A percentile compares a stretch with the other conserved stretches of the same genome.
Conservation (phyloP, 1,284 basidiomycete genomes). For the Microbotryomycetes sp. region DNA sequence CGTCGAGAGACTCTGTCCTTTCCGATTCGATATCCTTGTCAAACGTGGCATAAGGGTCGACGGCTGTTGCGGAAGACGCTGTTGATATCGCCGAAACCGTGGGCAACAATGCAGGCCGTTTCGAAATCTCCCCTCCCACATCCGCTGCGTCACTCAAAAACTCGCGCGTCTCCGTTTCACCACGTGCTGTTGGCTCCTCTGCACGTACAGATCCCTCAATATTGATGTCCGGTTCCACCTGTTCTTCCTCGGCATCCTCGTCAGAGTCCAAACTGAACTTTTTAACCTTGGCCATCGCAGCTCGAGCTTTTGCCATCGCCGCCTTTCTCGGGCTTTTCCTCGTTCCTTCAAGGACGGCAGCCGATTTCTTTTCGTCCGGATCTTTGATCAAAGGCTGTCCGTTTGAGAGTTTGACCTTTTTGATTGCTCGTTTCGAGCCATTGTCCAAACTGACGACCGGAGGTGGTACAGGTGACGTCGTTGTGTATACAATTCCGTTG, state of each 20-base stretch:
- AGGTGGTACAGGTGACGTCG: constrained; percentile 35
- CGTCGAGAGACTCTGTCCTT: background rate
- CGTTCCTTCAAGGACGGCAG: background rate
- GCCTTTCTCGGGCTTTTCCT: constrained; percentile 12
- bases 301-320: constrained; percentile 12
- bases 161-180: background rate
- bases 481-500: constrained; percentile 52
- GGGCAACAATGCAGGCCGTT: background rate
- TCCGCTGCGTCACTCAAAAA: background rate
- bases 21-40: background rate
- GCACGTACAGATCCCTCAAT: background rate
- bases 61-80: background rate
- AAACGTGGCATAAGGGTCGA: no score
- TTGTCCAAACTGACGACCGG: constrained; percentile 31
- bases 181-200: background rate
- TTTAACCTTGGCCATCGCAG: constrained; percentile 8
- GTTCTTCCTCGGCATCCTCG: constrained; percentile 16
- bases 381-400: constrained; percentile 9
- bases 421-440: constrained; percentile 4
- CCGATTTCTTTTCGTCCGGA: background rate
- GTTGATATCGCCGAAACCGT: background rate
- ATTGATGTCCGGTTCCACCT: constrained; percentile 33
- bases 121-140: background rate
- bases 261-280: constrained; percentile 30
- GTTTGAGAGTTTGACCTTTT: constrained; percentile 16